A percentile compares a stretch with the other conserved stretches of the same genome.
Conservation (phyloP, 176 grass and related monocot species). For the Alloteropsis semialata region DNA sequence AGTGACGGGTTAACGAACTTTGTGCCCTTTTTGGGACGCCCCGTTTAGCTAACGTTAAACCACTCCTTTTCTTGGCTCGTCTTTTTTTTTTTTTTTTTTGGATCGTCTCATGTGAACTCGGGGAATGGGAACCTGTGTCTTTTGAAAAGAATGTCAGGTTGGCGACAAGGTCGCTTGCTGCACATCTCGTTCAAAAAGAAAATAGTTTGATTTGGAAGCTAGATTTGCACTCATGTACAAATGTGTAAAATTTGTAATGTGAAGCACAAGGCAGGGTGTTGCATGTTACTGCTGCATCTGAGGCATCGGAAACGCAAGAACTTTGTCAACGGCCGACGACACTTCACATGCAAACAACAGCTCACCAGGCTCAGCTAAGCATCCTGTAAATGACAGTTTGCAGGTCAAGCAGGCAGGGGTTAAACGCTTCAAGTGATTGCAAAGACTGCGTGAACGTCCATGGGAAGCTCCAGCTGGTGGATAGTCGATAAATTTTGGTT, state of each 20-base stretch:
- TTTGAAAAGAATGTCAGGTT: neutral
- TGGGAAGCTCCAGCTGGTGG: neutral
- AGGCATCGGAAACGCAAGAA: neutral
- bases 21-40: neutral
- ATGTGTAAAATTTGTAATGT: neutral
- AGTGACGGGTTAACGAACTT: too few relatives aligned
- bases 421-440: neutral
- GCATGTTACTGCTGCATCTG: slow-evolving; percentile 8
- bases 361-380: neutral
- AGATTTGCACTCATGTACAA: neutral
- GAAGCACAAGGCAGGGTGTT: neutral
- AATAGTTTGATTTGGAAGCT: neutral
- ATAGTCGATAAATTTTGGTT: neutral
- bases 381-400: neutral
- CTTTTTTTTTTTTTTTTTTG: neutral
- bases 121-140: neutral
- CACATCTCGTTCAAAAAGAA: neutral
- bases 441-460: neutral
- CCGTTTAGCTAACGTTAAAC: neutral
- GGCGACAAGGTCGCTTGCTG: neutral
- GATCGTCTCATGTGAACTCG: neutral
- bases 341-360: slow-evolving; percentile 4
- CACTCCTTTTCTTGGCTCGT: neutral
- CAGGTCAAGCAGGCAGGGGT: neutral
- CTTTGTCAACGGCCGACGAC: neutral